phyloP scores from a whole-genome alignment of 306 rosid species.

The Gastrolobium villosum region DNA sequence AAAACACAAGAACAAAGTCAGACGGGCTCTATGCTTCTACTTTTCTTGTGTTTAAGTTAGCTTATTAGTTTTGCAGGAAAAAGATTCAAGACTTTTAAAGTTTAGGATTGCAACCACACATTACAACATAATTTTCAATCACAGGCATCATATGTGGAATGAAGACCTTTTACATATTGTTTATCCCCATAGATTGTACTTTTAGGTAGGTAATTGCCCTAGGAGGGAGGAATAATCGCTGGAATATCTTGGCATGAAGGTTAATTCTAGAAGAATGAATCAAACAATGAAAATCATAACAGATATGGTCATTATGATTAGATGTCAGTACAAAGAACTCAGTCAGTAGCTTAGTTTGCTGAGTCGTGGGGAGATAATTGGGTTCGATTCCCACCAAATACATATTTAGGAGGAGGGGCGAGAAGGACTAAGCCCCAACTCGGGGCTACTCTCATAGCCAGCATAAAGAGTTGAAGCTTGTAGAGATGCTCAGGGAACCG shows the following conservation, averaged over 20 bases:
- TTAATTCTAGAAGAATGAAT: slow-evolving; percentile 41
- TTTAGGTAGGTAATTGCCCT: slow-evolving; percentile 30
- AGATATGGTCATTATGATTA: slow-evolving; percentile 19
- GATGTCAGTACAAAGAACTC: not conserved
- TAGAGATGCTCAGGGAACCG: no score
- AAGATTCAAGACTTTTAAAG: slow-evolving; percentile 32
- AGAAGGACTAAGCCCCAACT: no score
- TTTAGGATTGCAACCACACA: not conserved
- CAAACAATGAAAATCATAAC: not conserved
- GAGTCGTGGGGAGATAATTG: no score
- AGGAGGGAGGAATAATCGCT: not conserved
- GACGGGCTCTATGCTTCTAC: not conserved
- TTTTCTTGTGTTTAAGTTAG: not conserved
- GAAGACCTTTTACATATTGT: slow-evolving; percentile 3
- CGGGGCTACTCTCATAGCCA: no score
- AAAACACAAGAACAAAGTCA: no score
- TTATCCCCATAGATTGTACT: not conserved
- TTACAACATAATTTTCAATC: not conserved
- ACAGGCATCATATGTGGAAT: slow-evolving; percentile 1
- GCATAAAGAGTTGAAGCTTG: no score
- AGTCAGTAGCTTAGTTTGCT: no score
- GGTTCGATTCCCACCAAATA: no score
- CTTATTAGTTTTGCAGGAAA: slow-evolving; percentile 33
- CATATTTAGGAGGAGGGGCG: no score
- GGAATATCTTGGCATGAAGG: slow-evolving; percentile 37